Base-by-base conservation (phyloP, 1,284 basidiomycete genomes). In the Papiliotrema flavescens region DNA sequence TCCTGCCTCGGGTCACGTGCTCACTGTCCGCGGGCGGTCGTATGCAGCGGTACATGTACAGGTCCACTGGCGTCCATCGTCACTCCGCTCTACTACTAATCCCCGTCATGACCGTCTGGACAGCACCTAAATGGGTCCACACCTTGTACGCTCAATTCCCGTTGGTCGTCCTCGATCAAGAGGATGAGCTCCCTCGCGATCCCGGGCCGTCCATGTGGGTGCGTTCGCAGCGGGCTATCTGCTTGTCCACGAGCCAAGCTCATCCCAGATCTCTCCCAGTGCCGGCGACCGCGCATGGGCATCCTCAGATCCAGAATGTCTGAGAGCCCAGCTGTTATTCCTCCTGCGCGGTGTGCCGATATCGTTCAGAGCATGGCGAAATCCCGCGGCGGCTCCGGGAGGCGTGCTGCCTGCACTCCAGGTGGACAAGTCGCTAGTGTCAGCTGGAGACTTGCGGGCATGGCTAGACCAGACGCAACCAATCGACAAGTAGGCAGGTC, bases 141-240 rank as follows among this genome's bases (percentile, higher is more conserved):
- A 47, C 55, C 6, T 66, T 76, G 37, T 76, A 75, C 59, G 55
- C 69, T 14, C 65, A 64, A 28, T 76, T 74, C 57, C 75, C 75
- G 1, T 51, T 76, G 8, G 72, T 75, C n/a, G 54, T 63, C 7
- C 56, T 75, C 1, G 66, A 69, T 28, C 70, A 71, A 45, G 70
- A 75, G 20, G 68, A 73, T 35, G 43, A 60, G n/a, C 37, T 70
- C 0, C 55, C 65, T 19, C 72, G 66, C 67, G 3, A 35, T 15
- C 11, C 40, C 20, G 7, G 4, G 7, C 36, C 35, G 8, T 7
- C 20, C 17, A 34, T 64, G n/a, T 61, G 62, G 64, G 64, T 65
- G 52, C 37, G 57, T 51, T 11, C 17, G 3, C 32, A n/a, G n/a
- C n/a, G n/a, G n/a, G n/a, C n/a, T 22, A 14, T 20, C 26, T 28